phyloP scores from a whole-genome alignment of 169 alveolate species.

The Babesia ovata region DNA sequence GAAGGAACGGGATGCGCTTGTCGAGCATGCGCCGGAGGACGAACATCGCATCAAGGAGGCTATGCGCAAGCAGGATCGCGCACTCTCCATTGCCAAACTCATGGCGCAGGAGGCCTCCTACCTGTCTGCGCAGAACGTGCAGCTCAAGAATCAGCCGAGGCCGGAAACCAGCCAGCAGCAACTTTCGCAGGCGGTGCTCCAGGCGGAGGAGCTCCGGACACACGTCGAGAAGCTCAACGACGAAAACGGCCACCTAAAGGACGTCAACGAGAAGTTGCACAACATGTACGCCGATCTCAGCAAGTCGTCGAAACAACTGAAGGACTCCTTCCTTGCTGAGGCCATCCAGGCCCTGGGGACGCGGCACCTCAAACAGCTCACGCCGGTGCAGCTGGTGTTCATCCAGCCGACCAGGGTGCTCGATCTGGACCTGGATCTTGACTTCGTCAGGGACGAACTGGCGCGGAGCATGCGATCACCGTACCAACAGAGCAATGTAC shows the following conservation, averaged over 20 bases:
- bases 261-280: conserved; percentile 58
- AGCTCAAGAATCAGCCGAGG: background rate
- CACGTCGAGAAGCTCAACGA: conserved; percentile 52
- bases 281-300: conserved; percentile 66
- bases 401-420: conserved; percentile 68
- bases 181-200: background rate
- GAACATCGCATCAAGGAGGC: conserved; percentile 60
- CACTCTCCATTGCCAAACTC: conserved; percentile 54
- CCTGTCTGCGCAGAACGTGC: background rate
- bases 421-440: conserved; percentile 54
- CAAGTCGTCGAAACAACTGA: conserved; percentile 25
- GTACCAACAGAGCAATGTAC: background rate
- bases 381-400: conserved; percentile 62
- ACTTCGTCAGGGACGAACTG: conserved; percentile 9
- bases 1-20: conserved; percentile 48
- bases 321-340: conserved; percentile 43
- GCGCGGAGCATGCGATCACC: background rate
- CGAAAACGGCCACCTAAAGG: conserved; percentile 62
- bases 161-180: background rate
- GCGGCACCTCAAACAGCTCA: conserved; percentile 24
- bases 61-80: conserved; percentile 54
- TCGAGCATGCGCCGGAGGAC: background rate
- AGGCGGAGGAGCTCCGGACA: conserved; percentile 20
- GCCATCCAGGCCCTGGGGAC: conserved; percentile 38
- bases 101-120: conserved; percentile 40